These are phyloP conservation scores for Laetiporus sulphureus DNA, from an alignment of 1,284 basidiomycete genomes.

Conservation along the genomic window DNA sequence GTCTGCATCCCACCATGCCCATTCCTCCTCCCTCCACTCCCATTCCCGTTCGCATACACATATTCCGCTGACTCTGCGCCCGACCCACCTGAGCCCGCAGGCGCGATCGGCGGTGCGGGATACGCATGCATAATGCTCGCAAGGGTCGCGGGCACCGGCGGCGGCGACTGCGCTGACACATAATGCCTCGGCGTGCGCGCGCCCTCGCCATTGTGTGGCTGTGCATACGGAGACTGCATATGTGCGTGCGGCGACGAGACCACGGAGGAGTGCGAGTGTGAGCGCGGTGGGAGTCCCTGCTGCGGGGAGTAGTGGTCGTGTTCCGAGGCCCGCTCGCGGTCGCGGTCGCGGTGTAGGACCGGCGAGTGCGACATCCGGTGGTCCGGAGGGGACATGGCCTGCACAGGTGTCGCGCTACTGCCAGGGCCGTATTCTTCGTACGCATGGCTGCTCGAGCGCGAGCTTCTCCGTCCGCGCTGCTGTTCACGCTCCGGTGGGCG, in stretches of 20 bases:
- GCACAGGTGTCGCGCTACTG: conserved; percentile 1
- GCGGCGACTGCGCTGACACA: conserved; percentile 21
- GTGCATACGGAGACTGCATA: conserved; percentile 19
- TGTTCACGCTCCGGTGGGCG: conserved; percentile 13
- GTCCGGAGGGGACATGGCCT: conserved; percentile 11
- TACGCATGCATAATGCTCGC: conserved; percentile 66
- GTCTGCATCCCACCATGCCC: conserved; percentile 11
- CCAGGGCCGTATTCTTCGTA: conserved; percentile 20
- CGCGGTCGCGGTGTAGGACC: conserved; percentile 18
- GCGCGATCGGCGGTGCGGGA: conserved; percentile 22
- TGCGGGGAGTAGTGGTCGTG: conserved; percentile 16
- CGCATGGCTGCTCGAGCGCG: conserved; percentile 15
- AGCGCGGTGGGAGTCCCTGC: conserved; percentile 10
- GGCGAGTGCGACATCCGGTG: conserved; percentile 20
- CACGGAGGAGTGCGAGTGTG: conserved; percentile 9
- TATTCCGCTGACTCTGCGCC: no score
- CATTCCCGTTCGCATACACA: conserved; percentile 20
- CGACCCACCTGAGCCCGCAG: conserved; percentile 11
- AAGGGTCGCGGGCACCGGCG: conserved; percentile 38
- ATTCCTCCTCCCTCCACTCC: conserved; percentile 23
- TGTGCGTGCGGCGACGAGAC: conserved; percentile 17
- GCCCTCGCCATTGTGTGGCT: conserved; percentile 10
- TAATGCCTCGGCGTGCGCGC: conserved; percentile 22
- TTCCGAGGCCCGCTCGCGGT: conserved; percentile 12
- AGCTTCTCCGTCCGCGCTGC: conserved; percentile 15